phyloP scores from a whole-genome alignment of 2,329 filamentous ascomycete species.

The Penicillium hordei region DNA sequence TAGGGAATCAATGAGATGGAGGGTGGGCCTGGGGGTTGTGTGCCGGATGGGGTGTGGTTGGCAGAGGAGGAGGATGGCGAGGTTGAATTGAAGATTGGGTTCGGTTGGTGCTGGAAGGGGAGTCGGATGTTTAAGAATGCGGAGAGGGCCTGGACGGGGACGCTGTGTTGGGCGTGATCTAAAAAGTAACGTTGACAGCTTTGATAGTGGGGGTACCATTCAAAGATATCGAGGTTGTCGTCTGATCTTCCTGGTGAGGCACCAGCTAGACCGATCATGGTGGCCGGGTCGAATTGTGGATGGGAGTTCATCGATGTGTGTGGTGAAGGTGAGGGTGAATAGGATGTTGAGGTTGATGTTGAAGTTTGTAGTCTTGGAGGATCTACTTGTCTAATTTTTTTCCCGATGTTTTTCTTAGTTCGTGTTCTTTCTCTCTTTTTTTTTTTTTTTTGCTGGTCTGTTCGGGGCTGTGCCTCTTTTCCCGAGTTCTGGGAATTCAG shows the following conservation, averaged over 20 bases:
- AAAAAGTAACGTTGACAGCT: slow-evolving; percentile 89
- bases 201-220: slow-evolving; percentile 90
- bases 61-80: slow-evolving; percentile 35
- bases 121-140: slow-evolving; percentile 89
- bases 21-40: slow-evolving; percentile 38
- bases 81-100: slow-evolving; percentile 49
- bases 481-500: slow-evolving; percentile 5
- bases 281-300: slow-evolving; percentile 38
- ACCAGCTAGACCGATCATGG: slow-evolving; percentile 40
- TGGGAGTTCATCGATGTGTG: slow-evolving; percentile 31
- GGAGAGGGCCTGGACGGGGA: slow-evolving; percentile 80
- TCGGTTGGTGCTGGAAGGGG: slow-evolving; percentile 70
- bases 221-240: slow-evolving; percentile 66
- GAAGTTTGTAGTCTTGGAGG: slow-evolving; percentile 19
- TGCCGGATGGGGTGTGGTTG: slow-evolving; percentile 42
- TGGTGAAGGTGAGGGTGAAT: slow-evolving; percentile 12
- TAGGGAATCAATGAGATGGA: slow-evolving; percentile 78
- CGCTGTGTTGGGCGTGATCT: slow-evolving; percentile 82
- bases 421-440: neutral
- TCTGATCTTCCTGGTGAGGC: slow-evolving; percentile 40
- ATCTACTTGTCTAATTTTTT: slow-evolving; percentile 9
- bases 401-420: slow-evolving; percentile 1
- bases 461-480: slow-evolving; percentile 5
- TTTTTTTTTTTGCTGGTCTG: neutral
- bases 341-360: slow-evolving; percentile 15